Conservation (phyloP, 192 early-diverging fungal genomes). For the Entrophospora sp. region DNA sequence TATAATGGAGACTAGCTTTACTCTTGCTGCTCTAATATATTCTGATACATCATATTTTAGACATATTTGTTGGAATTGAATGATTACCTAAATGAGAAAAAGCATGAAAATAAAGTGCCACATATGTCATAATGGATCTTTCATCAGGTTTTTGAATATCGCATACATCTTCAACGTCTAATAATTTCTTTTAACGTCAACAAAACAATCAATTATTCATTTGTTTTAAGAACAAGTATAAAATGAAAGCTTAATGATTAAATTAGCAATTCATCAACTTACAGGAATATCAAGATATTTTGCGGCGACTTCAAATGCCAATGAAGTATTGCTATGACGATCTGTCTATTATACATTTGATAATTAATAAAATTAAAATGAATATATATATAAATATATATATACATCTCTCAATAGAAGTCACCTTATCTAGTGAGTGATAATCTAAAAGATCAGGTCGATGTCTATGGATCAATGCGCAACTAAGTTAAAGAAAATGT, state of each 20-base stretch:
- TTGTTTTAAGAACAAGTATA: too few species aligned
- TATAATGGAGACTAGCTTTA: neutral
- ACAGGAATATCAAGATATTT: conserved; percentile 78
- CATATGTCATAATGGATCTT: conserved; percentile 95
- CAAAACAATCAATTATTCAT: neutral
- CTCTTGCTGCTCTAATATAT: too few species aligned
- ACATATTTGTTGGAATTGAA: too few species aligned
- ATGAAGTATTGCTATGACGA: conserved; percentile 74
- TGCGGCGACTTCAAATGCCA: conserved; percentile 94
- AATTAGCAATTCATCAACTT: too few species aligned
- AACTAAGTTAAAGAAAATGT: conserved; percentile 35
- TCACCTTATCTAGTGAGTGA: conserved; percentile 68
- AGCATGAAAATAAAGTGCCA: conserved; percentile 97
- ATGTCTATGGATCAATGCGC: conserved; percentile 94
- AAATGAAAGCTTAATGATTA: too few species aligned
- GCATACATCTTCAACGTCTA: conserved; percentile 94
- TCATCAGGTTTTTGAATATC: conserved; percentile 93
- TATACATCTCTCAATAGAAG: too few species aligned
- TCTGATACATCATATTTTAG: too few species aligned
- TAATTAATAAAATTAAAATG: too few species aligned
- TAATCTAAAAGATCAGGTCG: conserved; percentile 93
- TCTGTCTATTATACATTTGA: conserved; percentile 35
- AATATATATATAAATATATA: too few species aligned
- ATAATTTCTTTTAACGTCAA: conserved; percentile 47
- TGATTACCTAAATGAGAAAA: conserved; percentile 84